phyloP scores from a whole-genome alignment of 768 basidiomycete genomes.

The Leccinum imitatum region DNA sequence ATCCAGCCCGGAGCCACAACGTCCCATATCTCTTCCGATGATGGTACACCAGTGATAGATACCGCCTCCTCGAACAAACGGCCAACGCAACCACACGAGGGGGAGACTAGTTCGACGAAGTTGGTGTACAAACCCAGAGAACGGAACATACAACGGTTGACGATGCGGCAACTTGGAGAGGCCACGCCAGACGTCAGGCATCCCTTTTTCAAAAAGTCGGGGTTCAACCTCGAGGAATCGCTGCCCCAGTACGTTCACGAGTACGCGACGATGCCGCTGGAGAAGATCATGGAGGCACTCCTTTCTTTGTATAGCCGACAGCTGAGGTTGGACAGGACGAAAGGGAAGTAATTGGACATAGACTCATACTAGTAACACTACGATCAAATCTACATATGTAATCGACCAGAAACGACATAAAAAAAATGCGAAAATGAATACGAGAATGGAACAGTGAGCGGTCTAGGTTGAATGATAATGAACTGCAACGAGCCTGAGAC shows the following conservation, averaged over 20 bases:
- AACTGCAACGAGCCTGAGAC: no score
- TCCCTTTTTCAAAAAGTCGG: conserved; percentile 81
- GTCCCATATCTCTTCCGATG: conserved; percentile 7
- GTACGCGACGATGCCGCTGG: conserved; percentile 79
- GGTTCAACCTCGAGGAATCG: conserved; percentile 80
- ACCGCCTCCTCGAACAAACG: conserved; percentile 9
- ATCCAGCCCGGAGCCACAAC: conserved; percentile 7
- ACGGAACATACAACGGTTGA: conserved; percentile 74
- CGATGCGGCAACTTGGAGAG: conserved; percentile 83
- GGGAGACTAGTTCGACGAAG: conserved; percentile 2
- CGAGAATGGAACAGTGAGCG: no score
- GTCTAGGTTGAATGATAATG: no score
- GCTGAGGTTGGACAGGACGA: conserved; percentile 38
- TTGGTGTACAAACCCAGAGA: conserved; percentile 56
- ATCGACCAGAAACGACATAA: no score
- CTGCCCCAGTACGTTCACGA: conserved; percentile 83
- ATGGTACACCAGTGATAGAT: conserved; percentile 4
- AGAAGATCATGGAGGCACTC: conserved; percentile 81
- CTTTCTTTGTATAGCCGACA: conserved; percentile 78
- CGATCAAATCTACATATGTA: no score
- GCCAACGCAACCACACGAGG: conserved; percentile 20
- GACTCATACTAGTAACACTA: no score
- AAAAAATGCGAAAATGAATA: no score
- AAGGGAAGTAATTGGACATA: conserved; percentile 14
- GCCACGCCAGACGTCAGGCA: conserved; percentile 90